phyloP scores from a whole-genome alignment of 495 filamentous ascomycete genomes.

The Pyrenula aspistea region DNA sequence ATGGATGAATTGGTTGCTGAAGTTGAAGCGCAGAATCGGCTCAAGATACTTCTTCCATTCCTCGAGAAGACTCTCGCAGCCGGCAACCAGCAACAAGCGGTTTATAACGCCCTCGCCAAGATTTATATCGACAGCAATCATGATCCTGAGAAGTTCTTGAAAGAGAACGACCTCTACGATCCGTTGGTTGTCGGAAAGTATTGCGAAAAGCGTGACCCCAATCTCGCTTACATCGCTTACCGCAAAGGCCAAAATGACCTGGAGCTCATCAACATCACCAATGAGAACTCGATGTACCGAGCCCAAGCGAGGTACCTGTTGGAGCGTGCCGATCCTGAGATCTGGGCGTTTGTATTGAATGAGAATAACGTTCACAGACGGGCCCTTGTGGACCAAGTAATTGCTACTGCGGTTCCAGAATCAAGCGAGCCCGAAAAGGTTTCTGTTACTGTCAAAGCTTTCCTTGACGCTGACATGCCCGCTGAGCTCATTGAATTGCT shows the following conservation, averaged over 20 bases:
- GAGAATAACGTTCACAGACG: conserved; percentile 90
- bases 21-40: conserved; percentile 87
- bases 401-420: conserved; percentile 91
- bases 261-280: conserved; percentile 94
- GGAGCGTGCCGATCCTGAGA: conserved; percentile 76
- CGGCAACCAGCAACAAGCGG: conserved; percentile 94
- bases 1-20: conserved; percentile 94
- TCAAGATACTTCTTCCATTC: conserved; percentile 94
- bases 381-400: conserved; percentile 91
- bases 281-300: conserved; percentile 98
- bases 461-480: conserved; percentile 81
- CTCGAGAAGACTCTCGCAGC: conserved; percentile 81
- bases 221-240: conserved; percentile 91
- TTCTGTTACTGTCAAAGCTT: conserved; percentile 85
- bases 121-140: conserved; percentile 99
- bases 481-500: conserved; percentile 92
- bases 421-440: conserved; percentile 91
- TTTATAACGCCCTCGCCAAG: conserved; percentile 97
- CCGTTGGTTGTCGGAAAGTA: conserved; percentile 90
- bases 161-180: conserved; percentile 97
- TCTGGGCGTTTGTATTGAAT: conserved; percentile 91
- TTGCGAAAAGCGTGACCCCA: conserved; percentile 97
- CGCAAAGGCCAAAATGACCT: conserved; percentile 95
- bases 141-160: conserved; percentile 95
- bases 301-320: conserved; percentile 92